A percentile compares a stretch with the other conserved stretches of the same genome.
Evolutionary conservation across 371 early-diverging fungal species (phyloP).

Genomic region (Circinella minor): DNA sequence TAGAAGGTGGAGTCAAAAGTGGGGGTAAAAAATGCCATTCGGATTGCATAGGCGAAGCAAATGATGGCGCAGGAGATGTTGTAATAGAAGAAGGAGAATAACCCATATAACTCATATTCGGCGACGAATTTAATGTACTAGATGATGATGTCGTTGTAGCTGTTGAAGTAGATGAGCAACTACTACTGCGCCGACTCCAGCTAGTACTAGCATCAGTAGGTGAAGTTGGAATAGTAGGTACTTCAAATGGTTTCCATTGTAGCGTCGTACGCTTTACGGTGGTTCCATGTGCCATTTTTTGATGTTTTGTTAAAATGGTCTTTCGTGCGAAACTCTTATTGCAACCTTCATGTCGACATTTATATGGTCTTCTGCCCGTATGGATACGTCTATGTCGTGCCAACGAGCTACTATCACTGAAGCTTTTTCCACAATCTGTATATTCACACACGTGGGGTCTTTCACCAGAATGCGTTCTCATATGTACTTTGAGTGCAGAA

Average conservation of each 20-base stretch:
- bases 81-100: slow-evolving; percentile 6
- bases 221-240: slow-evolving; percentile 1
- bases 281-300: slow-evolving; percentile 42
- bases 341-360: slow-evolving; percentile 63
- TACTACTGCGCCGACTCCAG: background rate
- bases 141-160: background rate
- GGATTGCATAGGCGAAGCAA: slow-evolving; percentile 7
- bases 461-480: slow-evolving; percentile 83
- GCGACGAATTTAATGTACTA: too few species aligned
- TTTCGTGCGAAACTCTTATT: slow-evolving; percentile 72
- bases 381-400: slow-evolving; percentile 67
- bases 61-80: slow-evolving; percentile 12
- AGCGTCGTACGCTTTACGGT: slow-evolving; percentile 39
- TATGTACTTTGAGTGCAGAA: slow-evolving; percentile 80
- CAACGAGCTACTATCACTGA: slow-evolving; percentile 68
- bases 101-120: background rate
- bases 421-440: slow-evolving; percentile 61
- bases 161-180: background rate
- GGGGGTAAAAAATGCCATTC: slow-evolving; percentile 7
- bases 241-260: slow-evolving; percentile 52
- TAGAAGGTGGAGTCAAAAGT: slow-evolving; percentile 2
- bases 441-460: slow-evolving; percentile 75
- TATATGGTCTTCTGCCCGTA: slow-evolving; percentile 76
- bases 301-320: slow-evolving; percentile 72
- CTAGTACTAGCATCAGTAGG: background rate